Conservation (phyloP, 352 stramenopile genomes). For the Phytopythium boreale region DNA sequence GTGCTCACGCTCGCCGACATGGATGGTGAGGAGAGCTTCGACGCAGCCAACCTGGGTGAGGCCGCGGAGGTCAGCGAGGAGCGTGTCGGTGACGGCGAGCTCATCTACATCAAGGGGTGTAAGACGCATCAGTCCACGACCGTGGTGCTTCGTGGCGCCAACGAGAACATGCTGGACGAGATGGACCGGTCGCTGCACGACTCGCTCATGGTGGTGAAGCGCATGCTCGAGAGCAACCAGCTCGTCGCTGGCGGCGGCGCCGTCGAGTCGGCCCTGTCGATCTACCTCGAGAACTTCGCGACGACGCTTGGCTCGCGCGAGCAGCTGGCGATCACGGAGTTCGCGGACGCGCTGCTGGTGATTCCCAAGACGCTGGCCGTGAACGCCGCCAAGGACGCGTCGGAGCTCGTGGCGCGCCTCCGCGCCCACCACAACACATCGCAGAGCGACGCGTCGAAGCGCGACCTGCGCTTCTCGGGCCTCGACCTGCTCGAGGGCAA, state of each 20-base stretch:
- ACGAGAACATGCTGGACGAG: constrained; percentile 99
- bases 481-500: constrained; percentile 95
- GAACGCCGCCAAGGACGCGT: constrained; percentile 99
- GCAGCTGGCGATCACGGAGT: constrained; percentile 99
- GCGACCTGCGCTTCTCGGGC: constrained; percentile 87
- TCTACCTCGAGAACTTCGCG: constrained; percentile 98
- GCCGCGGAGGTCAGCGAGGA: constrained; percentile 94
- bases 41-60: constrained; percentile 90
- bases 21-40: constrained; percentile 98
- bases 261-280: constrained; percentile 96
- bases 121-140: constrained; percentile 94
- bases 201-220: constrained; percentile 99
- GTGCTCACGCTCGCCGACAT: constrained; percentile 98
- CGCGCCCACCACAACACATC: constrained; percentile 96
- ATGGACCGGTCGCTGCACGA: constrained; percentile 99
- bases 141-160: constrained; percentile 97
- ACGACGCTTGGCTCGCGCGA: constrained; percentile 95
- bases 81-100: constrained; percentile 97
- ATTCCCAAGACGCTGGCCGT: constrained; percentile 99
- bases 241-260: constrained; percentile 97
- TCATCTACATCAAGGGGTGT: constrained; percentile 98
- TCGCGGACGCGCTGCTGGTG: constrained; percentile 97
- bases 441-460: constrained; percentile 82
- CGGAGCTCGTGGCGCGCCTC: constrained; percentile 97
- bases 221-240: constrained; percentile 99